phyloP scores from a whole-genome alignment of 1,139 yeast genomes.

The Magnusiomyces fungicola region DNA sequence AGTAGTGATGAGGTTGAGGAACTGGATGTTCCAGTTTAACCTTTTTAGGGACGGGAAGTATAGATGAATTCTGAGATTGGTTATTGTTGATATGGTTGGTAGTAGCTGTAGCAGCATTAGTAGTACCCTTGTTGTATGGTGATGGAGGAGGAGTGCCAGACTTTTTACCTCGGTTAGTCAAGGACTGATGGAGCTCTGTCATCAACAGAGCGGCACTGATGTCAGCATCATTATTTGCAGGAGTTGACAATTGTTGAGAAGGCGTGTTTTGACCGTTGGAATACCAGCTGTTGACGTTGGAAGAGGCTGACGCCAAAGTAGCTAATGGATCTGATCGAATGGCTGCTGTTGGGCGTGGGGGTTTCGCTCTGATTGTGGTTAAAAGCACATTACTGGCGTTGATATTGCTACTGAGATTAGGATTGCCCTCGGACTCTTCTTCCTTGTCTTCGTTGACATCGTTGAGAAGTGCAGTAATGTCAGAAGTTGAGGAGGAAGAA shows the following conservation, averaged over 20 bases:
- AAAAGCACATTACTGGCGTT: no score
- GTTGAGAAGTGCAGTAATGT: background rate
- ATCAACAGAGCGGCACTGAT: conserved; percentile 26
- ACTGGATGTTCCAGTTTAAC: no score
- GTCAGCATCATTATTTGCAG: conserved; percentile 12
- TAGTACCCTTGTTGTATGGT: no score
- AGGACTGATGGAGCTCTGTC: conserved; percentile 27
- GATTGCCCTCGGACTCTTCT: background rate
- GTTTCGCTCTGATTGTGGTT: background rate
- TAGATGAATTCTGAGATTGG: conserved; percentile 5
- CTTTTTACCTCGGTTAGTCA: background rate
- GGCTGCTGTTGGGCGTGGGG: background rate
- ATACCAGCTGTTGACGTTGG: no score
- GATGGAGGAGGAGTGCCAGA: conserved; percentile 1
- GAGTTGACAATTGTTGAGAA: no score
- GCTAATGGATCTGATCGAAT: background rate
- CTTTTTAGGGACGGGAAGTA: no score
- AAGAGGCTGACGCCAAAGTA: background rate
- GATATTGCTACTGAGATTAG: background rate
- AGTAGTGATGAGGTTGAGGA: no score
- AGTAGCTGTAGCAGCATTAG: conserved; percentile 1
- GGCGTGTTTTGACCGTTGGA: no score
- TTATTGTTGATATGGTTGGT: conserved; percentile 2
- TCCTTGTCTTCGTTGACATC: no score
- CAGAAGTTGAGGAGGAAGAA: no score